Evolutionary conservation across 345 rosid genomes (phyloP).

Genomic region (Raphanus sativus): DNA sequence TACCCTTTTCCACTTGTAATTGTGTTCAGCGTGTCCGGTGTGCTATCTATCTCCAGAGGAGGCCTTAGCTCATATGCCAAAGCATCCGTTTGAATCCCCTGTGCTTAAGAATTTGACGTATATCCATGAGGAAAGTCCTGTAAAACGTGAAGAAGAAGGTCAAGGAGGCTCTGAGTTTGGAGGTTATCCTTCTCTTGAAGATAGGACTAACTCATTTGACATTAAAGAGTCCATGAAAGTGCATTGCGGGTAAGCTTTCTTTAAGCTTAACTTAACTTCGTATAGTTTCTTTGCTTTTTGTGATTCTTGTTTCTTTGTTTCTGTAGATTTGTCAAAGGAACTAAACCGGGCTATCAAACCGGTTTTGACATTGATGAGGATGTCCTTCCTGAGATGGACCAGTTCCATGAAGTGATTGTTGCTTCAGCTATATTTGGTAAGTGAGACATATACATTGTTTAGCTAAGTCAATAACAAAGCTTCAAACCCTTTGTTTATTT

Average conservation of each 20-base stretch:
- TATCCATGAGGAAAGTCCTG: slow-evolving; percentile 52
- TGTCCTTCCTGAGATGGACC: slow-evolving; percentile 63
- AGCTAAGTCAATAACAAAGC: neutral
- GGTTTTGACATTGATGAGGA: slow-evolving; percentile 87
- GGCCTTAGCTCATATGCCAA: slow-evolving; percentile 75
- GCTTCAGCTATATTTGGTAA: slow-evolving; percentile 91
- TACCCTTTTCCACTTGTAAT: neutral
- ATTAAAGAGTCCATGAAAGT: slow-evolving; percentile 72
- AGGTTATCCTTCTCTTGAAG: slow-evolving; percentile 78
- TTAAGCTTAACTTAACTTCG: neutral
- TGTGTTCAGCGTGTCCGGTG: slow-evolving; percentile 71
- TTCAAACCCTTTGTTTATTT: neutral
- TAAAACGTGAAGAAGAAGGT: slow-evolving; percentile 47
- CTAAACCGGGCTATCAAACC: slow-evolving; percentile 61
- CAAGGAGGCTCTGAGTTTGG: slow-evolving; percentile 86
- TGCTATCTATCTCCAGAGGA: slow-evolving; percentile 72
- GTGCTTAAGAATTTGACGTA: slow-evolving; percentile 59
- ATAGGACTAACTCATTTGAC: slow-evolving; percentile 64
- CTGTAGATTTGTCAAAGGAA: slow-evolving; percentile 70
- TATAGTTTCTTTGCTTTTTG: neutral
- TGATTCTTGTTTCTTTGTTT: neutral
- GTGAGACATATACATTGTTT: slow-evolving; percentile 14
- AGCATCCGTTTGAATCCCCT: slow-evolving; percentile 50
- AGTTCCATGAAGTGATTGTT: slow-evolving; percentile 66
- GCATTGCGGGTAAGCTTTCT: slow-evolving; percentile 76